phyloP scores from a whole-genome alignment of 495 filamentous ascomycete genomes.

The Aspergillus taichungensis region DNA sequence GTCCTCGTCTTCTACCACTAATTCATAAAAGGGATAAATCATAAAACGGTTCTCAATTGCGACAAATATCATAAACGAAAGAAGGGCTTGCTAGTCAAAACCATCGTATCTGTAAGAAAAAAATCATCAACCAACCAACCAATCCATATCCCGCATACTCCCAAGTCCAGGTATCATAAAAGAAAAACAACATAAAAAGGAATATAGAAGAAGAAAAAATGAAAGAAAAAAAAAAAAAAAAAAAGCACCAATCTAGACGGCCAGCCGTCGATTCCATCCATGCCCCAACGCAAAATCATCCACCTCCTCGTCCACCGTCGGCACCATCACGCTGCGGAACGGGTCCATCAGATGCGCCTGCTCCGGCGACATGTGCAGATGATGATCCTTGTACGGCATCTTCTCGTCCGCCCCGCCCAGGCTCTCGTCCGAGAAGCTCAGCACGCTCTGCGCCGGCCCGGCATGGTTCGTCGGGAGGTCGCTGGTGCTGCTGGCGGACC shows the following conservation, averaged over 20 bases:
- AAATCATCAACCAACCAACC: too few relatives aligned
- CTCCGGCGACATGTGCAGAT: constrained; percentile 17
- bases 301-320: constrained; percentile 24
- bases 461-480: constrained; percentile 27
- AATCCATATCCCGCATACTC: not conserved
- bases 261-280: constrained; percentile 34
- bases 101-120: too few relatives aligned
- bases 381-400: constrained; percentile 11
- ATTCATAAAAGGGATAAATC: too few relatives aligned
- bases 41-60: too few relatives aligned
- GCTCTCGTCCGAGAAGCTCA: constrained; percentile 72
- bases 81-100: too few relatives aligned
- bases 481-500: constrained; percentile 33
- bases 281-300: constrained; percentile 26
- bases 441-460: constrained; percentile 53
- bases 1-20: too few relatives aligned
- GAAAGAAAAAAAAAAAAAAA: not conserved
- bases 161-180: constrained; percentile 6
- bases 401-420: constrained; percentile 44
- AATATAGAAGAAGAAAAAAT: too few relatives aligned
- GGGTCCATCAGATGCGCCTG: constrained; percentile 26
- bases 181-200: too few relatives aligned
- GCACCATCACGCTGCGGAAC: constrained; percentile 43
- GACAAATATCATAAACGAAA: too few relatives aligned
- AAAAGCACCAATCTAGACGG: constrained; percentile 17